Evolutionary conservation across 1,284 basidiomycete genomes (phyloP).

Genomic region (Bjerkandera adusta): DNA sequence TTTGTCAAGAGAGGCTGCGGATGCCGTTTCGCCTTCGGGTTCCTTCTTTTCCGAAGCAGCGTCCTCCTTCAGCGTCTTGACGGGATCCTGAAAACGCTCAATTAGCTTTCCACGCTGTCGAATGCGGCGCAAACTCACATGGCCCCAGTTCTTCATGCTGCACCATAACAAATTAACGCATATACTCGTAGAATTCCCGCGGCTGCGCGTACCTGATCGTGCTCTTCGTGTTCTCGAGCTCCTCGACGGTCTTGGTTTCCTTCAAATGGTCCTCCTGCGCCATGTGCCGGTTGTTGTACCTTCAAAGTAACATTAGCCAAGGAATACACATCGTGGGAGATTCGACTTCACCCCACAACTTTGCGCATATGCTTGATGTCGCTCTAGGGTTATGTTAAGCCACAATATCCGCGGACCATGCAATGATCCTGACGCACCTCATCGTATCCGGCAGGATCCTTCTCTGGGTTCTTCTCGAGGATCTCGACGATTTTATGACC

Average conservation of each 20-base stretch:
- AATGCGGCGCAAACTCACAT: constrained; percentile 24
- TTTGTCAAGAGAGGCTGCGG: background rate
- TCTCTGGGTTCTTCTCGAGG: constrained; percentile 33
- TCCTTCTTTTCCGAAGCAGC: constrained; percentile 2
- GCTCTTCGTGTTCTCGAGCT: constrained; percentile 35
- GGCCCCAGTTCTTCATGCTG: constrained; percentile 36
- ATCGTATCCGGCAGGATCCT: constrained; percentile 31
- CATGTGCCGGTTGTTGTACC: constrained; percentile 33
- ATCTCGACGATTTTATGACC: constrained; percentile 35
- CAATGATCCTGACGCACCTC: constrained; percentile 21
- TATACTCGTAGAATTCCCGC: background rate
- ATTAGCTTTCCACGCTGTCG: background rate
- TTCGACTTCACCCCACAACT: constrained; percentile 30
- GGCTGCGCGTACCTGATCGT: constrained; percentile 29
- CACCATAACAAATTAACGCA: background rate
- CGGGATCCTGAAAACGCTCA: constrained; percentile 24
- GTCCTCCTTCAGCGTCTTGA: constrained; percentile 25
- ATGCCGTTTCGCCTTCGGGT: background rate
- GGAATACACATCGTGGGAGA: background rate
- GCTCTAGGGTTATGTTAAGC: constrained; percentile 19
- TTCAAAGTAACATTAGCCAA: constrained; percentile 2
- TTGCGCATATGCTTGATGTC: constrained; percentile 37
- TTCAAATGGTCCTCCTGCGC: constrained; percentile 35
- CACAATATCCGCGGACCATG: background rate
- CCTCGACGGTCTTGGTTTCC: constrained; percentile 33